Evolutionary conservation across 192 early-diverging fungal species (phyloP), one percentile per base, ranked within the genome.

Genomic region (Dissophora ornata): DNA sequence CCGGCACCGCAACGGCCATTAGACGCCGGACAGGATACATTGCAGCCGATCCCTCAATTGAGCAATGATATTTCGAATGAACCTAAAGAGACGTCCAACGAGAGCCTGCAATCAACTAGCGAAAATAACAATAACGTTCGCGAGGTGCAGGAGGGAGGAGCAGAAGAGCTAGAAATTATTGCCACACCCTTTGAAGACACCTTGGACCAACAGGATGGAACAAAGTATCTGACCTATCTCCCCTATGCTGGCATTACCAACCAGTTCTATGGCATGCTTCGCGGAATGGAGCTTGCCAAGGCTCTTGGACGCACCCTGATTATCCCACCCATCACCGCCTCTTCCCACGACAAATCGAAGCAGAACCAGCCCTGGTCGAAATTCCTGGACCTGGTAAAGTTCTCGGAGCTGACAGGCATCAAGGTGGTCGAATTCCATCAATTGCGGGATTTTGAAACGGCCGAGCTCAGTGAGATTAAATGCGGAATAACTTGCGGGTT

Each of bases 241-340:
- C 73, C 73, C 16, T 77, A 77, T 28, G 73, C 73, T 9, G 73
- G 73, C n/a, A 77, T 77, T 38, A 77, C 73, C 29, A 77, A 77
- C n/a, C 73, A 77, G 32, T 77, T 77, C 33, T 77, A 77, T 38
- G 73, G 64, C 19, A 77, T 77, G 59, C 65, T 77, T 19, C 73
- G 73, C 5, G 73, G 73, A 4, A 77, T 77, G 63, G 73, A 77
- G 36, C 58, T 77, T 11, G 73, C 73, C 49, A 61, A 51, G 28
- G 57, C 73, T 10, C 44, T 60, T 0, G 73, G 42, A 4, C 57
- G 73, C 4, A 77, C 73, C 6, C 33, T 77, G 50, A 77, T 77
- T 46, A 67, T 77, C 59, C 73, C 73, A 45, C 73, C 73, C n/a
- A 77, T 77, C 40, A 77, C 64, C 2, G 73, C 73, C 33, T 77